phyloP scores from a whole-genome alignment of 768 basidiomycete genomes.

The Agaricus sinodeliciosus region DNA sequence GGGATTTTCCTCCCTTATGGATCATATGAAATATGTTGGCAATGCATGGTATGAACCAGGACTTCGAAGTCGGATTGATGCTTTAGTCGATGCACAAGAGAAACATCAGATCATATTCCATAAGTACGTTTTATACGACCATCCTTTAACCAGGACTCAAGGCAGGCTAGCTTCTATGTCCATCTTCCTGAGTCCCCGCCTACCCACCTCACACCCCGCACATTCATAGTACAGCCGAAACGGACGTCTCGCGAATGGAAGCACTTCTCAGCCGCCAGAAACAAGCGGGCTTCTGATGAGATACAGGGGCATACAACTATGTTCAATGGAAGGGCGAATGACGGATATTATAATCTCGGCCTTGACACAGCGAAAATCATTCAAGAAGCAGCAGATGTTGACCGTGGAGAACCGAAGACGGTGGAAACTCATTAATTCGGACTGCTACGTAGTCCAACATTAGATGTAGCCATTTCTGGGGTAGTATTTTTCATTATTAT shows the following conservation, averaged over 20 bases:
- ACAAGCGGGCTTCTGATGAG: conserved; percentile 67
- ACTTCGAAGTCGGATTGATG: conserved; percentile 55
- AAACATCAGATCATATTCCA: conserved; percentile 63
- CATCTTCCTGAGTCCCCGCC: conserved; percentile 67
- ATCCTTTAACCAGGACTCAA: background rate
- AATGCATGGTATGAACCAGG: conserved; percentile 75
- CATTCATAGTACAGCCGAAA: conserved; percentile 75
- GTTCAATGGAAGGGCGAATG: conserved; percentile 77
- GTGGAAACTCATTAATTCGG: background rate
- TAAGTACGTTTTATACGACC: conserved; percentile 41
- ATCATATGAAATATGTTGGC: conserved; percentile 87
- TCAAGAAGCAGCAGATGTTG: conserved; percentile 44
- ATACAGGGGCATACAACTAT: conserved; percentile 84
- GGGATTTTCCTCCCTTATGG: conserved; percentile 70
- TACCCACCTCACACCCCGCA: conserved; percentile 45
- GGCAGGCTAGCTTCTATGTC: conserved; percentile 64
- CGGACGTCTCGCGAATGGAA: conserved; percentile 36
- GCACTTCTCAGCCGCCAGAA: conserved; percentile 60
- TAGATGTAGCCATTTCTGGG: too few species aligned
- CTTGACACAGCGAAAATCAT: conserved; percentile 57
- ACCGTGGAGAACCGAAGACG: background rate
- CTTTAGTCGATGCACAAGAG: conserved; percentile 53
- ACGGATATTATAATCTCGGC: conserved; percentile 87
- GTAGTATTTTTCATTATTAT: too few species aligned
- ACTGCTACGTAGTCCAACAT: background rate